Percentiles rank a stretch among this genome's conserved stretches.
Evolutionary conservation across 1,139 yeast genomes (phyloP).

Genomic region (Candida tropicalis): DNA sequence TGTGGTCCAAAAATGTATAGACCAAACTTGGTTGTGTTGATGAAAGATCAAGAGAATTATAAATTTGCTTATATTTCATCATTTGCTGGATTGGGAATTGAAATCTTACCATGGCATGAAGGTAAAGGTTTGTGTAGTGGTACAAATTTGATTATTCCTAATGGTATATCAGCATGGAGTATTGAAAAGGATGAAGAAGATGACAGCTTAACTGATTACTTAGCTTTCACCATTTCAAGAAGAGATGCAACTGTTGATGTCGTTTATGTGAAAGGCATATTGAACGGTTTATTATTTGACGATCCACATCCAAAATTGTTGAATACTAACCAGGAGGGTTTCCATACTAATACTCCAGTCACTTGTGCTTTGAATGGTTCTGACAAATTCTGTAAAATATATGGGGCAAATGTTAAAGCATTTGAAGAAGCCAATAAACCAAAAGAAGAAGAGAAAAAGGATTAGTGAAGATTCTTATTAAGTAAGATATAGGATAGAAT

Average conservation of each 20-base stretch:
- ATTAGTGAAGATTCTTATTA: no score
- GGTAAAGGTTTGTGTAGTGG: constrained; percentile 28
- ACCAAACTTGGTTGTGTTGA: constrained; percentile 43
- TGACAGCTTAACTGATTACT: constrained; percentile 24
- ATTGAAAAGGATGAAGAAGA: constrained; percentile 15
- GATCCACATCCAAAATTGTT: background rate
- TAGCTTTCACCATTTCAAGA: constrained; percentile 33
- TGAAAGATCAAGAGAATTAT: constrained; percentile 38
- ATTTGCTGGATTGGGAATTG: constrained; percentile 35
- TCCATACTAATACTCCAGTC: constrained; percentile 29
- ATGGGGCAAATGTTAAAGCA: constrained; percentile 17
- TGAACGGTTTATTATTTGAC: constrained; percentile 21
- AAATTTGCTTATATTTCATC: constrained; percentile 34
- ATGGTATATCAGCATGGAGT: constrained; percentile 37
- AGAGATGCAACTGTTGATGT: constrained; percentile 34
- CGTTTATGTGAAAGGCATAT: constrained; percentile 32
- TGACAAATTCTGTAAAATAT: constrained; percentile 25
- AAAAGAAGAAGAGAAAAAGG: background rate
- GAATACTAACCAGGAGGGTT: constrained; percentile 19
- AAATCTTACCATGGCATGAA: constrained; percentile 32
- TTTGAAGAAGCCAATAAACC: background rate
- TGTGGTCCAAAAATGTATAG: constrained; percentile 50
- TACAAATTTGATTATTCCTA: constrained; percentile 35
- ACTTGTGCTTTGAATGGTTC: constrained; percentile 35
- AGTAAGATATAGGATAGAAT: no score